Conservation (phyloP, 2,329 filamentous ascomycete species). For the Nigrograna mackinnonii region DNA sequence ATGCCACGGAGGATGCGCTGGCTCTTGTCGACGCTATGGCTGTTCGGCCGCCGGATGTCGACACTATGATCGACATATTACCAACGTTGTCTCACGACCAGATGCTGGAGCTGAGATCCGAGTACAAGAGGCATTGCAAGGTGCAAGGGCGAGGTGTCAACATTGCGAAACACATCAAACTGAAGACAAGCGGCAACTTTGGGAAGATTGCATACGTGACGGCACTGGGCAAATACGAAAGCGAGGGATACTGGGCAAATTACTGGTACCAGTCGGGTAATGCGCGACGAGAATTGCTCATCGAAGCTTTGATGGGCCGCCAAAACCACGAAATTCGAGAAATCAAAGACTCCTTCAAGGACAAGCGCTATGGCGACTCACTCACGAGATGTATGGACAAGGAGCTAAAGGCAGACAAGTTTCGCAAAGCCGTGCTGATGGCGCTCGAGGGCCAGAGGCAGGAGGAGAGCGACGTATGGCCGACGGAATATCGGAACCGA, state of each 20-base stretch:
- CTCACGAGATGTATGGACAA: conserved; percentile 85
- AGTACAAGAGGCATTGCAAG: conserved; percentile 91
- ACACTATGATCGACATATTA: conserved; percentile 80
- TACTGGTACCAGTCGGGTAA: conserved; percentile 94
- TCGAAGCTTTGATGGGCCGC: conserved; percentile 89
- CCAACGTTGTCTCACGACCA: conserved; percentile 85
- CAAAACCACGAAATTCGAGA: conserved; percentile 82
- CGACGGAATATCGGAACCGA: conserved; percentile 59
- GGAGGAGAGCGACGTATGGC: conserved; percentile 71
- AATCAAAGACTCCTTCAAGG: conserved; percentile 87
- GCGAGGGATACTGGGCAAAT: conserved; percentile 96
- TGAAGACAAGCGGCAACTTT: conserved; percentile 76
- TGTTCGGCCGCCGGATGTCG: conserved; percentile 63
- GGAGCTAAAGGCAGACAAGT: conserved; percentile 94
- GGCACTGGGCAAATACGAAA: conserved; percentile 87
- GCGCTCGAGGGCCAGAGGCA: conserved; percentile 83
- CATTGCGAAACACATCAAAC: conserved; percentile 82
- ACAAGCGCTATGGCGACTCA: conserved; percentile 88
- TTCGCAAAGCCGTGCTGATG: conserved; percentile 83
- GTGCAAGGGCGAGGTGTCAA: conserved; percentile 81
- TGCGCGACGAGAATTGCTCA: conserved; percentile 83
- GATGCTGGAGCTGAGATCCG: conserved; percentile 79
- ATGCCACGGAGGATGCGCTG: conserved; percentile 77
- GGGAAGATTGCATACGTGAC: conserved; percentile 92
- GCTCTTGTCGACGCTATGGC: conserved; percentile 75